A percentile compares a stretch with the other conserved stretches of the same genome.
Conservation (phyloP, 345 rosid genomes). For the Triadica sebifera region DNA sequence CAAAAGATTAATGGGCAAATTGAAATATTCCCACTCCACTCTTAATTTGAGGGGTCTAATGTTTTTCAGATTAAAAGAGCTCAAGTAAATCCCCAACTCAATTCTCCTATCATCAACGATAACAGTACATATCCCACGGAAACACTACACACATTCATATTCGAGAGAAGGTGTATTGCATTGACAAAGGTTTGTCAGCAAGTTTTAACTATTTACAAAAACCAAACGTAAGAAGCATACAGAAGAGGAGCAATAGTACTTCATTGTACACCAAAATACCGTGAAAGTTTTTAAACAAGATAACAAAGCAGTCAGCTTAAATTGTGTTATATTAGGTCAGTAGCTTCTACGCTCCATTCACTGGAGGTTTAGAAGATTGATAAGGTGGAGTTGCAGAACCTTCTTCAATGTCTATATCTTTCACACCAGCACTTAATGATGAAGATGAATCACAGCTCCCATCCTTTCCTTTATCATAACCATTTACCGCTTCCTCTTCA, state of each 20-base stretch:
- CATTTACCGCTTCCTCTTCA: constrained; percentile 49
- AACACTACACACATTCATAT: background rate
- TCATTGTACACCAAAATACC: constrained; percentile 5
- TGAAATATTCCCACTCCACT: no score
- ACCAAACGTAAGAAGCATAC: background rate
- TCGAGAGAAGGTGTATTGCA: no score
- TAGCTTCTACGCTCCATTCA: constrained; percentile 31
- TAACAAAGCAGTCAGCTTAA: constrained; percentile 9
- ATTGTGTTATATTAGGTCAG: background rate
- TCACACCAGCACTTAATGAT: constrained; percentile 39
- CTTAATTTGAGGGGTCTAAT: no score
- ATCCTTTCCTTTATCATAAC: constrained; percentile 16
- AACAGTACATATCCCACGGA: background rate
- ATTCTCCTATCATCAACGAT: background rate
- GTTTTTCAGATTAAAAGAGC: no score
- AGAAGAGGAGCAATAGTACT: background rate
- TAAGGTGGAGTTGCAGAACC: constrained; percentile 23
- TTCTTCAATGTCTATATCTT: constrained; percentile 38
- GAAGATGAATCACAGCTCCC: constrained; percentile 40
- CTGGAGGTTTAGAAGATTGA: constrained; percentile 28
- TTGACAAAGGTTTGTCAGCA: background rate
- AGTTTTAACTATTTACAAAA: background rate
- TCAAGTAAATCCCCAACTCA: no score
- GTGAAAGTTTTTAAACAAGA: background rate
- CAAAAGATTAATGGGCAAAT: no score